Evolutionary conservation across 169 alveolate species (phyloP).

Genomic region (Plasmodium malariae): DNA sequence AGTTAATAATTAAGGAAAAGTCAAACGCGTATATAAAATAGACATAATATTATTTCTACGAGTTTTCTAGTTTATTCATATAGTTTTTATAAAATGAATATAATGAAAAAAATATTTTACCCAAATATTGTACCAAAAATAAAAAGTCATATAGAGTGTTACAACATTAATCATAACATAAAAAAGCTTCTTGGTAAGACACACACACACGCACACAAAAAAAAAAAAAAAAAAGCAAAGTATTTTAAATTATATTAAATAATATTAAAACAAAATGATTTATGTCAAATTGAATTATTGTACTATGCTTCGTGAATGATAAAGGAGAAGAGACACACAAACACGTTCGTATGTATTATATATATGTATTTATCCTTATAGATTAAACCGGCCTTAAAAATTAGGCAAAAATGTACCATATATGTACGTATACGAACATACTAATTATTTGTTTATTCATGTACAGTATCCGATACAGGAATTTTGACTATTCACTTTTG

Average conservation of each 20-base stretch:
- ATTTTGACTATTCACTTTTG: constrained; percentile 95
- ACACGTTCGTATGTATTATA: too few species aligned
- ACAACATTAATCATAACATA: constrained; percentile 50
- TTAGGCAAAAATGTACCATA: too few species aligned
- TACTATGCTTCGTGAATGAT: not conserved
- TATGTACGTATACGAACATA: not conserved
- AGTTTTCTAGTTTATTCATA: not conserved
- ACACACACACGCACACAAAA: not conserved
- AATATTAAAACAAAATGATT: too few species aligned
- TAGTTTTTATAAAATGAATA: constrained; percentile 43
- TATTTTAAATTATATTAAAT: too few species aligned
- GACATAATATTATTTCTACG: not conserved
- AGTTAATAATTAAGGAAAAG: too few species aligned
- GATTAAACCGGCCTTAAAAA: too few species aligned
- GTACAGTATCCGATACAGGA: constrained; percentile 86
- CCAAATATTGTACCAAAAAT: constrained; percentile 67
- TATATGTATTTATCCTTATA: not conserved
- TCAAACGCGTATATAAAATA: not conserved
- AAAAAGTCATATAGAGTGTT: constrained; percentile 37
- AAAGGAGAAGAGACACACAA: not conserved
- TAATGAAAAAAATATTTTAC: constrained; percentile 59
- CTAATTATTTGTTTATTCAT: not conserved
- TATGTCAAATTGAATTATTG: too few species aligned
- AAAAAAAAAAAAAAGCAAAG: not conserved
- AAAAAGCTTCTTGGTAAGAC: constrained; percentile 61